Percentiles rank a stretch among this genome's conserved stretches.
phyloP scores from a whole-genome alignment of 2,329 filamentous ascomycete species.

The Cadophora malorum region DNA sequence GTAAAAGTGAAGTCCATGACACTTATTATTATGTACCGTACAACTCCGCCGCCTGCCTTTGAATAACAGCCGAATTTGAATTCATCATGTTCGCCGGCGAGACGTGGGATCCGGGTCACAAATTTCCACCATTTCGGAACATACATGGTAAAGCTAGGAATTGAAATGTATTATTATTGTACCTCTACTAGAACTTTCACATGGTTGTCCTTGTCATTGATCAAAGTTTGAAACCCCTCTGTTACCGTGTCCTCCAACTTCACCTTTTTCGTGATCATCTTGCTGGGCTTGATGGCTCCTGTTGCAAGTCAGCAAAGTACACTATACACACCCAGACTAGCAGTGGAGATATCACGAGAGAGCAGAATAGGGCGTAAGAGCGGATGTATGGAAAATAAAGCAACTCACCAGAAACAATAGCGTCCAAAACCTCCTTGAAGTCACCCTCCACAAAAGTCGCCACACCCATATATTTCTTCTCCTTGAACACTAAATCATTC shows the following conservation, averaged over 20 bases:
- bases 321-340: not conserved
- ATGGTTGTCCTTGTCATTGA: conserved; percentile 22
- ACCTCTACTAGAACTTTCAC: conserved; percentile 22
- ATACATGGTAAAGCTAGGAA: not conserved
- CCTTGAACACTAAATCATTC: conserved; percentile 59
- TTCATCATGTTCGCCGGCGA: too few species aligned
- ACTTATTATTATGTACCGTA: too few species aligned
- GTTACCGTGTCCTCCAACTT: conserved; percentile 17
- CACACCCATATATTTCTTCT: conserved; percentile 58
- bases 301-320: not conserved
- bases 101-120: too few species aligned
- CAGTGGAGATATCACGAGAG: not conserved
- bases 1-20: too few species aligned
- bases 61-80: too few species aligned
- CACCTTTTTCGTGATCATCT: conserved; percentile 22
- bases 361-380: not conserved
- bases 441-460: conserved; percentile 60
- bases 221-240: conserved; percentile 19
- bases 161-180: not conserved
- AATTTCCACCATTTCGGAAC: too few species aligned
- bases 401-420: conserved; percentile 47
- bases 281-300: conserved; percentile 18
- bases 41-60: too few species aligned
- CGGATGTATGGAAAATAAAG: not conserved
- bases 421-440: conserved; percentile 61